These are phyloP conservation scores for Cladosporium cucumerinum DNA, from an alignment of 2,329 filamentous ascomycete genomes.

Conservation along the genomic window DNA sequence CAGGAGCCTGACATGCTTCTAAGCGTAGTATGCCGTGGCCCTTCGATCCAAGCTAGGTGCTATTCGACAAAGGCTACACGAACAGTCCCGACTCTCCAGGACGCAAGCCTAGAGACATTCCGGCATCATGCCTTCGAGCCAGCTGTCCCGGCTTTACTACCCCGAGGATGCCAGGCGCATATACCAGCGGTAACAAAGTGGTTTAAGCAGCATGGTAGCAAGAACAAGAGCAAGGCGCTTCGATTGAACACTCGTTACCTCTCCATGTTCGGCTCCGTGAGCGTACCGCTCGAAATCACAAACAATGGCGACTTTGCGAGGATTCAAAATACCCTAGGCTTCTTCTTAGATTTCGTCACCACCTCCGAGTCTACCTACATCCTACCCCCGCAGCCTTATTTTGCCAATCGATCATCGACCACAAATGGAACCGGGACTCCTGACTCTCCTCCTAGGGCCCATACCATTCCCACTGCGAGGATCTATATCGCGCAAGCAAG, in stretches of 20 bases:
- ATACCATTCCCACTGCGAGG: constrained; percentile 29
- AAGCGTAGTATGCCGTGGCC: background rate
- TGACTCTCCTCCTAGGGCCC: constrained; percentile 28
- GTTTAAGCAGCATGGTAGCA: constrained; percentile 45
- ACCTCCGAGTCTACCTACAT: constrained; percentile 20
- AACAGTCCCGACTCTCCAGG: constrained; percentile 25
- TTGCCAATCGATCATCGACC: background rate
- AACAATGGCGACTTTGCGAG: constrained; percentile 50
- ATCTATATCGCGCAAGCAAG: constrained; percentile 85
- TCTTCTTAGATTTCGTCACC: constrained; percentile 58
- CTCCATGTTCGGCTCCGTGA: constrained; percentile 44
- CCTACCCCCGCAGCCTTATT: constrained; percentile 22
- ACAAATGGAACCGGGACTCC: background rate
- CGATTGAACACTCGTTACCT: constrained; percentile 45
- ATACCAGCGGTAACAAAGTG: constrained; percentile 58
- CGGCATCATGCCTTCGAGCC: constrained; percentile 52
- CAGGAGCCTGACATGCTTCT: background rate
- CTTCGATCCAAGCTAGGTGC: background rate
- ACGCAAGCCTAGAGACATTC: constrained; percentile 44
- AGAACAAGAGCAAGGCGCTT: background rate
- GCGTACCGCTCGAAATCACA: constrained; percentile 60
- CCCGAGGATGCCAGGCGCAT: constrained; percentile 39
- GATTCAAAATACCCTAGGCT: constrained; percentile 59
- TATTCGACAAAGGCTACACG: constrained; percentile 8
- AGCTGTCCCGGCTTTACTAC: constrained; percentile 53